Evolutionary conservation across 2,329 filamentous ascomycete species (phyloP), one percentile per base, ranked within the genome.

Genomic region (Nemania bipapillata): DNA sequence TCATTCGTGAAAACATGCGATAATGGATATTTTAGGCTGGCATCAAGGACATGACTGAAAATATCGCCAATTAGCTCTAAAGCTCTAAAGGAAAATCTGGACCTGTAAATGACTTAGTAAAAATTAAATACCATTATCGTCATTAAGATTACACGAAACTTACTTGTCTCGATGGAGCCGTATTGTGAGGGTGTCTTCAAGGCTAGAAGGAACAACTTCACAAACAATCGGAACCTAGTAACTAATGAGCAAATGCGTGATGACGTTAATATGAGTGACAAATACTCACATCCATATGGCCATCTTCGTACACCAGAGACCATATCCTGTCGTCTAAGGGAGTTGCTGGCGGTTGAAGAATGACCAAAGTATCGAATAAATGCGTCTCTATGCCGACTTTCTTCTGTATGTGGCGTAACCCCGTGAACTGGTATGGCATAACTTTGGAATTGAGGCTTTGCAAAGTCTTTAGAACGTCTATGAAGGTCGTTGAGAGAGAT

Each of bases 291-390:
- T 93, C 91, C 91, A 94, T 94, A 4, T 83, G 81, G 2, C 89
- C 87, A 12, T 82, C 80, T 64, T 91, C 89, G 17, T 83, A 80
- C 60, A 86, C 81, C 0, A 91, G 74, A 0, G 81, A 82, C 89
- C 89, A 91, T 1, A 91, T 73, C 0, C 70, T 72, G 4, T 78
- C 73, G 57, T 91, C 86, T 70, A 92, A 85, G 2, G 86, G 82
- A 35, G 87, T 86, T 6, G 83, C 75, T 0, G 86, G 83, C 50
- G 90, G 89, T 76, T 97, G 94, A 11, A 97, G 82, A 56, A 97
- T 86, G 17, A 97, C 82, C 32, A 97, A 80, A 1, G 91, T 92
- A 76, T 97, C 92, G 77, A 97, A 97, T 0, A 97, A 81, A 12
- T 84, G 84, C 20, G 80, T 80, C 1, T 85, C 84, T 1, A 74